phyloP scores from a whole-genome alignment of 352 stramenopile genomes.

The Globisporangium carolinianum region DNA sequence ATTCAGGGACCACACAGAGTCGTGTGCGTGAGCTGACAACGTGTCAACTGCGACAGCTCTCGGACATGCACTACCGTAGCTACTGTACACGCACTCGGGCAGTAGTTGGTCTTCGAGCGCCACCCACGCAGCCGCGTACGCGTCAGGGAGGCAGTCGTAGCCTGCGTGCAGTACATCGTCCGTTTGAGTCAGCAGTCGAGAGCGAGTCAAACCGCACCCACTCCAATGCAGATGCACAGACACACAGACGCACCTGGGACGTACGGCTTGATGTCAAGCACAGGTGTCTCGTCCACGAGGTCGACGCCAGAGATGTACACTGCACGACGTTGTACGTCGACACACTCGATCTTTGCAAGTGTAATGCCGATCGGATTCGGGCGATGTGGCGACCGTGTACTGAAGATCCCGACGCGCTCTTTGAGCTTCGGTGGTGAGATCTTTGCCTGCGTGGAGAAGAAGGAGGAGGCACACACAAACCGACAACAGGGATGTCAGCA shows the following conservation, averaged over 20 bases:
- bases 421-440: constrained; percentile 65
- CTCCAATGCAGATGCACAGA: background rate
- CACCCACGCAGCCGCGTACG: constrained; percentile 34
- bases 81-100: constrained; percentile 23
- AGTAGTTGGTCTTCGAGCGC: constrained; percentile 23
- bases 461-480: no score
- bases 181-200: no score
- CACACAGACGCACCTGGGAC: constrained; percentile 54
- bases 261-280: constrained; percentile 99
- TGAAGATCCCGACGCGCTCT: constrained; percentile 90
- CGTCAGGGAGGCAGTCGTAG: constrained; percentile 46
- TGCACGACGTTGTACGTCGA: constrained; percentile 45
- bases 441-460: constrained; percentile 34
- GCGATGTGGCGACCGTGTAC: constrained; percentile 94
- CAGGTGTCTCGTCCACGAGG: constrained; percentile 94
- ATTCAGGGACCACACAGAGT: no score
- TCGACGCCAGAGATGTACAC: constrained; percentile 88
- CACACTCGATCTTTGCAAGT: constrained; percentile 80
- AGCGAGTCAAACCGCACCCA: no score
- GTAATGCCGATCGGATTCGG: constrained; percentile 95
- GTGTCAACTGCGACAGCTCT: no score
- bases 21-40: no score
- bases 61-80: no score
- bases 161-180: constrained; percentile 10
- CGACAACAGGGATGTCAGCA: no score